phyloP scores from a whole-genome alignment of 768 basidiomycete genomes.

The Rubroboletus pulcherrimus region DNA sequence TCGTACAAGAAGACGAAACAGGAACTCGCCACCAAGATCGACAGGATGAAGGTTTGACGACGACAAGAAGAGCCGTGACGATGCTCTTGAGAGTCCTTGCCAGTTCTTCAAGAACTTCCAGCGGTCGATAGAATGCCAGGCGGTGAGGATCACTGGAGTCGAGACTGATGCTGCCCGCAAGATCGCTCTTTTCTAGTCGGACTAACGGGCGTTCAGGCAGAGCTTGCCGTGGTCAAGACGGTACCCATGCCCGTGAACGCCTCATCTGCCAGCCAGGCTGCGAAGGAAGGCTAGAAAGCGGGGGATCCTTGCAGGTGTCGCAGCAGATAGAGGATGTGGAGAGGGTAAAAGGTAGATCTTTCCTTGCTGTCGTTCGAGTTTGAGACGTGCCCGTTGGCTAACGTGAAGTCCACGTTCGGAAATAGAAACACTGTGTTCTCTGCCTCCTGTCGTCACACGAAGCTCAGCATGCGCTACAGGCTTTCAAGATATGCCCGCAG shows the following conservation, averaged over 20 bases:
- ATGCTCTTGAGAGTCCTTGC: neutral
- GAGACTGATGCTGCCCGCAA: slow-evolving; percentile 11
- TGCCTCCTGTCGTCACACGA: neutral
- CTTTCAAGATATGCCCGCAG: neutral
- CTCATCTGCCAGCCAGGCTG: neutral
- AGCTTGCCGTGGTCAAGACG: slow-evolving; percentile 8
- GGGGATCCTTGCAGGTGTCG: too few species aligned
- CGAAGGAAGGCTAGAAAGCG: too few species aligned
- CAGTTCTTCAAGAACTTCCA: too few species aligned
- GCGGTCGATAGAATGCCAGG: too few species aligned
- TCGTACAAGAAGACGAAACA: neutral
- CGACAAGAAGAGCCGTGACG: slow-evolving; percentile 1
- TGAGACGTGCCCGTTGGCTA: too few species aligned
- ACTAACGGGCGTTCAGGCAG: neutral
- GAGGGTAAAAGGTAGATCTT: too few species aligned
- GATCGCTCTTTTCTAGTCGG: slow-evolving; percentile 9
- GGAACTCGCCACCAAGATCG: slow-evolving; percentile 11
- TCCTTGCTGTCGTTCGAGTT: too few species aligned
- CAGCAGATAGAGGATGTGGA: too few species aligned
- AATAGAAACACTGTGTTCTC: neutral
- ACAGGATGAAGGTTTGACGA: neutral
- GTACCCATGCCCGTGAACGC: neutral
- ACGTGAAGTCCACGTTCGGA: too few species aligned
- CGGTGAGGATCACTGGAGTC: neutral
- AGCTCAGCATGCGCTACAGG: neutral